Conservation (phyloP, 2,329 filamentous ascomycete genomes). For the Alternaria incomplexa region DNA sequence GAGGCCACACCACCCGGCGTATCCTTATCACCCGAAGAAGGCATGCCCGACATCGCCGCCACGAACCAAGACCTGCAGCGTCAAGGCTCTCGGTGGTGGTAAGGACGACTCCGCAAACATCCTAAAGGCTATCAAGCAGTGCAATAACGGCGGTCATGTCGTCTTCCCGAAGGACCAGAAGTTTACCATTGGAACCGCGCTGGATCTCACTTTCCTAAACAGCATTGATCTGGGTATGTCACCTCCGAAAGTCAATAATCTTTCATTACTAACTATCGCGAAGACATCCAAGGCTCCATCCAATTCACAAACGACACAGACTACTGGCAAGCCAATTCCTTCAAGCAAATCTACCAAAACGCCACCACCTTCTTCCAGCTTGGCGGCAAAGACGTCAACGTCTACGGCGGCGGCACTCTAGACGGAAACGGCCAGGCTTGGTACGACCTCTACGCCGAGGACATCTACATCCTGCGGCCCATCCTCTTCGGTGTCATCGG, state of each 20-base stretch:
- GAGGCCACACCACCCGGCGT: constrained; percentile 42
- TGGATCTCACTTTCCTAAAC: constrained; percentile 69
- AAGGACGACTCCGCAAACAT: constrained; percentile 61
- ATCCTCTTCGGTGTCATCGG: constrained; percentile 65
- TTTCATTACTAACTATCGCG: not conserved
- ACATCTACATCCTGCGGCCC: constrained; percentile 65
- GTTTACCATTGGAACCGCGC: constrained; percentile 68
- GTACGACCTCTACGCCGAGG: constrained; percentile 66
- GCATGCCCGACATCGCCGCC: constrained; percentile 42
- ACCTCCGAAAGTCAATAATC: not conserved
- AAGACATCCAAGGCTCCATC: constrained; percentile 65
- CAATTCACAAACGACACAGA: constrained; percentile 70
- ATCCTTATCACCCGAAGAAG: constrained; percentile 45
- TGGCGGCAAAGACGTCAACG: constrained; percentile 69
- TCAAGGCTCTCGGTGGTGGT: constrained; percentile 47
- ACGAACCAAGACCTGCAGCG: constrained; percentile 48
- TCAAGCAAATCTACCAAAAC: constrained; percentile 70
- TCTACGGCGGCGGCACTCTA: constrained; percentile 69
- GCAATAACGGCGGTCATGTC: constrained; percentile 68
- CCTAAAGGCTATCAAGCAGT: constrained; percentile 61
- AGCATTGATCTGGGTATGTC: constrained; percentile 65
- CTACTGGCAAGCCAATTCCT: constrained; percentile 71
- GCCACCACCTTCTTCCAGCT: constrained; percentile 71
- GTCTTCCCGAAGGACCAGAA: constrained; percentile 61
- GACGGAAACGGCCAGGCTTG: constrained; percentile 70